Percentiles rank a stretch among this genome's conserved stretches.
Conservation (phyloP, 2,329 filamentous ascomycete species). For the Aspergillus ochraceus region DNA sequence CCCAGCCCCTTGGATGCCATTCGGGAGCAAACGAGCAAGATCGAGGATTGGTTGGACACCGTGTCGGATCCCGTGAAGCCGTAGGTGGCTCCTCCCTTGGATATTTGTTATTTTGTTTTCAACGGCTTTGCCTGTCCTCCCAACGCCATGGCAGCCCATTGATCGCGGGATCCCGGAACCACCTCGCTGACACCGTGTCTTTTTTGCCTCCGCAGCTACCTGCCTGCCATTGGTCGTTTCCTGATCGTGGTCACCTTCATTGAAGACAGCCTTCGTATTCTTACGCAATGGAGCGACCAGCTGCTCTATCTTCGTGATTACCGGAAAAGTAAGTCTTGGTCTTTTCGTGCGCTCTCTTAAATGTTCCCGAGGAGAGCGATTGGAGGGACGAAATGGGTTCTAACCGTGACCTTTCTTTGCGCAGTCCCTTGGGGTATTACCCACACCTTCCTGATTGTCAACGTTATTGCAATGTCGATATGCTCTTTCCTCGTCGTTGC, state of each 20-base stretch:
- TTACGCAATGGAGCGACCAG: constrained; percentile 97
- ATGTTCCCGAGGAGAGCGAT: not conserved
- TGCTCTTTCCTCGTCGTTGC: constrained; percentile 86
- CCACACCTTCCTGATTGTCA: constrained; percentile 87
- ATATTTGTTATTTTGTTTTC: not conserved
- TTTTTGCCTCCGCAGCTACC: constrained; percentile 62
- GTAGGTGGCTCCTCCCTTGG: constrained; percentile 56
- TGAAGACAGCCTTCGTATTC: constrained; percentile 91
- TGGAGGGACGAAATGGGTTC: not conserved
- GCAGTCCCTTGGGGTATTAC: constrained; percentile 84
- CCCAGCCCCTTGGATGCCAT: constrained; percentile 83
- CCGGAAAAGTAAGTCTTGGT: constrained; percentile 71
- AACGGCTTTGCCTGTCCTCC: not conserved
- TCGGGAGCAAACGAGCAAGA: constrained; percentile 94
- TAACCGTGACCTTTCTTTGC: constrained; percentile 16
- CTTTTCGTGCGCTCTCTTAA: not conserved
- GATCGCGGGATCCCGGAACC: constrained; percentile 12
- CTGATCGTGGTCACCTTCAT: constrained; percentile 98
- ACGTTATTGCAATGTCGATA: constrained; percentile 81
- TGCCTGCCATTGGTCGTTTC: constrained; percentile 94
- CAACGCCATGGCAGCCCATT: constrained; percentile 5
- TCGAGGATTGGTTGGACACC: constrained; percentile 89
- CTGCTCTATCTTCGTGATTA: constrained; percentile 90
- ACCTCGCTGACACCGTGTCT: constrained; percentile 31
- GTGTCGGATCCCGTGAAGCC: constrained; percentile 90